Base-by-base conservation (phyloP, 75 land plant genomes). In the Pseudotsuga menziesii region DNA sequence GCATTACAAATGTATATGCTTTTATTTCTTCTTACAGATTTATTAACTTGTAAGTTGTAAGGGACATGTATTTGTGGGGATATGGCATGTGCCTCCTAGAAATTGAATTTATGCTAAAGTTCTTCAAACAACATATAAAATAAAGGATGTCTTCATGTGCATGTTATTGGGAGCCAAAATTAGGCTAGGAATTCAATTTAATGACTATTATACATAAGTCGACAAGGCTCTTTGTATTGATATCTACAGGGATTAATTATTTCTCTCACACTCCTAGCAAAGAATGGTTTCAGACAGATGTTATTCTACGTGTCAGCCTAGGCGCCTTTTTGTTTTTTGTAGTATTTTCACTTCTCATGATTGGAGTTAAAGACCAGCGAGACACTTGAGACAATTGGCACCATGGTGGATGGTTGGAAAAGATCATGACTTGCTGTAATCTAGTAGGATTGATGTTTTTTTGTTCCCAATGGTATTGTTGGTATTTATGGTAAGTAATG, bases 331-430 rank as follows among this genome's bases (percentile, higher is more conserved):
- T 97, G 85, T 97, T 94, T 77, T 97, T 94, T 73, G 73, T 78
- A 11, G 44, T 82, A 32, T 84, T 94, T 82, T 90, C 99, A 27
- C 77, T 91, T 26, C 56, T 97, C 61, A 94, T 97, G 99, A 97
- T 97, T 85, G 96, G 99, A 72, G 91, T 97, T 6, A 97, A 94
- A 86, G 89, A 97, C 80, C 99, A 91, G 76, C 93, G 88, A 81
- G 99, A 97, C 73, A 84, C 82, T 62, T 86, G 98, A 19, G 99
- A 94, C 81, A 80, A 88, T 52, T 86, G 88, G 99, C 99, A 97
- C 25, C 99, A 97, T 91, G 99, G 98, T 70, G 98, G 98, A 73
- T 97, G 99, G 99, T 87, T 87, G 81, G 92, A 80, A 62, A 97
- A 97, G 81, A 81, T 97, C 73, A 76, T 92, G 54, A 75, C 88